Evolutionary conservation across 129 eudicot genomes (phyloP), one percentile per base, ranked within the genome.

Genomic region (Tanacetum coccineum): DNA sequence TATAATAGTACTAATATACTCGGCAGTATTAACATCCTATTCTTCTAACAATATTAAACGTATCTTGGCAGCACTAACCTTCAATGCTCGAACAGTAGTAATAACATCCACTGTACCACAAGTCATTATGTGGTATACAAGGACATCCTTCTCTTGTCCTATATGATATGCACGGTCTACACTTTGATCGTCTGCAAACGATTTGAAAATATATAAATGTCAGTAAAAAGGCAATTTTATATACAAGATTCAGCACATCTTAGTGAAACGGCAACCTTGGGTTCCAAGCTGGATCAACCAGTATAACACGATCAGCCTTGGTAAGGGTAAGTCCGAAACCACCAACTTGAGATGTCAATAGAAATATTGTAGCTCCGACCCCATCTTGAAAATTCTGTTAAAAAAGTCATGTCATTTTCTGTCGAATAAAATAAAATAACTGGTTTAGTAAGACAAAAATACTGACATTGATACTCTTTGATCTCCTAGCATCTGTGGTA

Each of bases 281-380:
- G 68, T 93, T 93, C 99, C 99, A 93, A 18, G 99, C 96, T 69
- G 99, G 99, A 79, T 93, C 99, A 61, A 84, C 99, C 42, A 93
- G 96, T 54, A 93, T 93, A 21, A 93, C 99, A 44, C 96, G 96
- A 36, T 88, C 93, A 65, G n/a, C 99, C 61, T 86, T 93, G 13
- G 96, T 93, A 22, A 93, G 92, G 65, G 99, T 89, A 48, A 93
- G 88, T 71, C 99, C 99, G 40, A 88, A 78, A 20, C 99, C 99
- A 11, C 99, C 99, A 63, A 93, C 99, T n/a, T n/a, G n/a, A n/a
- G n/a, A n/a, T n/a, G n/a, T n/a, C n/a, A n/a, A n/a, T n/a, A n/a
- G n/a, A n/a, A n/a, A n/a, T n/a, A n/a, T n/a, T n/a, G n/a, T n/a
- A n/a, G n/a, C n/a, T n/a, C n/a, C n/a, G n/a, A n/a, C 70, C 26